Evolutionary conservation across 2,329 filamentous ascomycete species (phyloP), one percentile per base, ranked within the genome.

Genomic region (Apiospora sp.): DNA sequence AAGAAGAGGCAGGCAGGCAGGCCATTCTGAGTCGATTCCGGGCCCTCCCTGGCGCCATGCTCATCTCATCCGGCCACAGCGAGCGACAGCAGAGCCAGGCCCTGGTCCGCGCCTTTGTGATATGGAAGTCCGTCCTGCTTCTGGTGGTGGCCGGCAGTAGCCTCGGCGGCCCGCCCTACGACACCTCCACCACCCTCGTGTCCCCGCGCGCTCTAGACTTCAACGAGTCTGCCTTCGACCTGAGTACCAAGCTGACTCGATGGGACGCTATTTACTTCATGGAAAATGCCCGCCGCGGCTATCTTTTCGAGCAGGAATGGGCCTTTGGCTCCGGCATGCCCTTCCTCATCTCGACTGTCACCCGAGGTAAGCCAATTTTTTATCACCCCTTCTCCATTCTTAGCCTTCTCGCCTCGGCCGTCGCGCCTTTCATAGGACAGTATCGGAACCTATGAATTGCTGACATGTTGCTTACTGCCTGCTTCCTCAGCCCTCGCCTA

Each of bases 181-280:
- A 97, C 83, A 95, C 93, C n/a, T 96, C 93, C 8, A 92, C 89
- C 8, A 87, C 87, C 51, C 83, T 91, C 69, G 75, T 89, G 78
- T 87, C 83, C 79, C 84, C 75, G 81, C 86, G 75, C 76, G 80
- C 71, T 75, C 76, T 71, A 67, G 82, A 75, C 74, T 83, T 77
- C 72, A 72, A 78, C 71, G 77, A 80, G 75, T 76, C 75, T n/a
- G 64, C 72, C 14, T 74, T 81, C 69, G 81, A 82, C 73, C 77
- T 92, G 2, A 81, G 86, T 27, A 82, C 87, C 46, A 90, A 90
- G 61, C 84, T 96, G 72, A 91, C 91, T 8, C 88, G 93, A 80
- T 97, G 94, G 94, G 94, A 97, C 81, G 92, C 92, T 44, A 86
- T 97, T 76, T 96, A 96, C 81, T 96, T 92, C 78, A 84, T 92